Percentiles rank a stretch among this genome's conserved stretches.
Evolutionary conservation across 257 asterid species (phyloP).

Genomic region (Nicotiana sylvestris): DNA sequence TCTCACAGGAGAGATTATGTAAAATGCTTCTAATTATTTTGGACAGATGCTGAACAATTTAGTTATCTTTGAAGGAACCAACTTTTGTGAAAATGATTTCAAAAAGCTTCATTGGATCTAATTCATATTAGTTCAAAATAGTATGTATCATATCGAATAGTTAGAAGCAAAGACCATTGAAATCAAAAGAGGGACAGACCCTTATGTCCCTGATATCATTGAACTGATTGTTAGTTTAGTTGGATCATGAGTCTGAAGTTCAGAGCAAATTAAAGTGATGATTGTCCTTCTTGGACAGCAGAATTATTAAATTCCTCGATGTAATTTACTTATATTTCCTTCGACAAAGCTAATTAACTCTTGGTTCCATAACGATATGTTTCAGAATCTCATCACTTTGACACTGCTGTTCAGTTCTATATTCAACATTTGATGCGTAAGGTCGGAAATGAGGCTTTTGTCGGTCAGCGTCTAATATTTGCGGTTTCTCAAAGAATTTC

Average conservation of each 20-base stretch:
- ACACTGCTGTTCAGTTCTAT: conserved; percentile 36
- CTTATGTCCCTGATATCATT: neutral
- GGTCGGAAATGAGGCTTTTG: conserved; percentile 68
- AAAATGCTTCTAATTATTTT: neutral
- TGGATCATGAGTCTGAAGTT: neutral
- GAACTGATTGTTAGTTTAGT: neutral
- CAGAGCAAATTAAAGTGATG: neutral
- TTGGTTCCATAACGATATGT: neutral
- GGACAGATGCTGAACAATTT: neutral
- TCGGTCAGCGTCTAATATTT: conserved; percentile 81
- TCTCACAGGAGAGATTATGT: neutral
- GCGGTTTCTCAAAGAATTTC: conserved; percentile 80
- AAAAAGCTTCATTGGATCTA: neutral
- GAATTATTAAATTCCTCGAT: neutral
- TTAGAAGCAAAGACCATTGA: neutral
- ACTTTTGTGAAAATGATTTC: neutral
- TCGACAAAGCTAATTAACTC: neutral
- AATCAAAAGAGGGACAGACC: conserved; percentile 5
- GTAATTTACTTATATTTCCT: neutral
- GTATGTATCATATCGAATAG: neutral
- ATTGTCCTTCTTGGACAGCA: neutral
- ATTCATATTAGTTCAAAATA: neutral
- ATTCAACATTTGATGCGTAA: conserved; percentile 83
- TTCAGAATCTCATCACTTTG: conserved; percentile 42
- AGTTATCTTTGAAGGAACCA: neutral